Base-by-base conservation (phyloP, 2,329 filamentous ascomycete genomes). In the Fusarium pseudograminearum region DNA sequence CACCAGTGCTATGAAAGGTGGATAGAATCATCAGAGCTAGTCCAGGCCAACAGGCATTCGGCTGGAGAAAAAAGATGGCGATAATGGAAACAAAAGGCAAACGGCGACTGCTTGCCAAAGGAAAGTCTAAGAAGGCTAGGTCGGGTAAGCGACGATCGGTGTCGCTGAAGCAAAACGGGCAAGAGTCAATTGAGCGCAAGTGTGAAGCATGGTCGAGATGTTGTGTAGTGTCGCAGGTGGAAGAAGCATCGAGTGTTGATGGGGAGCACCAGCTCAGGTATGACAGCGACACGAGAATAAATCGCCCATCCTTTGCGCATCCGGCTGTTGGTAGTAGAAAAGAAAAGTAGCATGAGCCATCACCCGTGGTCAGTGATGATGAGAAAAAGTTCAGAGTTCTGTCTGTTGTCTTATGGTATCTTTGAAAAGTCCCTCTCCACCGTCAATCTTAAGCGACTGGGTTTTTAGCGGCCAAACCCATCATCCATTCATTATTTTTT, bases 351-450 rank as follows among this genome's bases (percentile, higher is more conserved):
- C 46, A 52, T 38, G 28, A 36, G 33, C 48, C 48, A 52, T 30
- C 48, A 41, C 34, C 31, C 11, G 15, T 18, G 15, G 28, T 28
- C 33, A 52, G 48, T 52, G 48, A 41, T 52, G 34, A 40, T 30
- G 33, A 52, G 40, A 52, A 36, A 40, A 52, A 52, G 48, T 30
- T 30, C 28, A 52, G 40, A 34, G 34, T 52, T 52, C 48, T 50
- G 47, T 50, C 47, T 50, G 34, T 34, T 52, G 48, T 52, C 33
- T 34, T 52, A 52, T 52, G 48, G 48, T 52, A 52, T 52, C 48
- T 52, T 30, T 52, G 48, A 52, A 40, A 30, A 52, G 33, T 52
- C 36, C 48, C 48, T 52, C 34, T 40, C 48, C 48, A 52, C 34
- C 48, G 36, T 52, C 24, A 52, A 52, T 40, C 48, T 36, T 10